phyloP scores from a whole-genome alignment of 495 filamentous ascomycete species.

The Penicillium nucicola region DNA sequence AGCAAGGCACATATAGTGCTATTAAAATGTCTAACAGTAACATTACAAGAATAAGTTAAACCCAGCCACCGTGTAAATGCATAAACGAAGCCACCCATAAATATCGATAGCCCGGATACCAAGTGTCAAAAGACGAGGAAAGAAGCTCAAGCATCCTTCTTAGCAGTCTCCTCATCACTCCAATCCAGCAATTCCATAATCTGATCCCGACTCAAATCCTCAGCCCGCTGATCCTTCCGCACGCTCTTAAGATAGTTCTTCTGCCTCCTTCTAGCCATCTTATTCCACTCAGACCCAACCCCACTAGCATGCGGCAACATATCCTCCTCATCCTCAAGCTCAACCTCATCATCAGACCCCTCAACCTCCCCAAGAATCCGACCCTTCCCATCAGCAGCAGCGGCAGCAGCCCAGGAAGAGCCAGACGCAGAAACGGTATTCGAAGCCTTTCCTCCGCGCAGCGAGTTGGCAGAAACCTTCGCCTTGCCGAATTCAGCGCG shows the following conservation, averaged over 20 bases:
- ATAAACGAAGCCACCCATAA: neutral
- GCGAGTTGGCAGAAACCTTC: constrained; percentile 58
- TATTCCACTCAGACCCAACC: constrained; percentile 45
- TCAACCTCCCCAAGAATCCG: constrained; percentile 41
- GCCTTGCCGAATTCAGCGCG: constrained; percentile 42
- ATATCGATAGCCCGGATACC: too few relatives aligned
- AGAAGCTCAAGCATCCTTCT: constrained; percentile 16
- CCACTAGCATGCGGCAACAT: constrained; percentile 40
- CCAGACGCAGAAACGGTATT: too few relatives aligned
- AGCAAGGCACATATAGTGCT: neutral
- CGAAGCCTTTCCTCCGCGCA: constrained; percentile 45
- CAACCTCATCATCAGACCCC: constrained; percentile 52
- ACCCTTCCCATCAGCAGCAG: constrained; percentile 33
- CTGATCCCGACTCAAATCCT: constrained; percentile 46
- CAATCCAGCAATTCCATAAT: constrained; percentile 67
- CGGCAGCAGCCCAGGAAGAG: too few relatives aligned
- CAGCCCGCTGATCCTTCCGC: constrained; percentile 42
- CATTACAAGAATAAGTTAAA: constrained; percentile 4
- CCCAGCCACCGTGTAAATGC: constrained; percentile 9
- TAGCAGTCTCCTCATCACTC: constrained; percentile 44
- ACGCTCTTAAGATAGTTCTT: constrained; percentile 54
- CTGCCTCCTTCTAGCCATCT: constrained; percentile 59
- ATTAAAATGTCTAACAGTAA: constrained; percentile 2
- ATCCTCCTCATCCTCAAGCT: constrained; percentile 58
- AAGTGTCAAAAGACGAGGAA: neutral